Evolutionary conservation across 1,139 yeast species (phyloP), one percentile per base, ranked within the genome.

Genomic region (Yamadazyma trypodendri): DNA sequence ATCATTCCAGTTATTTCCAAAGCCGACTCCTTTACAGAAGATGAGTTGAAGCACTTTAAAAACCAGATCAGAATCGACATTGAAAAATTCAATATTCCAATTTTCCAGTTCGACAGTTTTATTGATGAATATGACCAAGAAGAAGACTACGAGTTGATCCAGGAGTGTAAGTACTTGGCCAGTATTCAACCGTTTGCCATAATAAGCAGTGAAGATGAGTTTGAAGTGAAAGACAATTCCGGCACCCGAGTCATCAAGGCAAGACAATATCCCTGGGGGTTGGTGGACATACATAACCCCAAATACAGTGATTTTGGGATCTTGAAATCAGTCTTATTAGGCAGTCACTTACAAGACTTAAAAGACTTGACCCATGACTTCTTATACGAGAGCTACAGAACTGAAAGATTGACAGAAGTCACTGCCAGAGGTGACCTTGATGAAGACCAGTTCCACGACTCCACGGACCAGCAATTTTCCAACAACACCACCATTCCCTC

Each of bases 181-280:
- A 74, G 77, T 22, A 65, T 83, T 50, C 75, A 88, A 45, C 98
- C 98, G 18, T 92, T 92, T 68, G 92, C 97, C 1, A 73, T 90
- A 27, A 83, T 90, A 49, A 85, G 96, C 6, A 83, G 95, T 2
- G 80, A 77, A 54, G 64, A 61, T 17, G 70, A 70, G 27, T 67
- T 60, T 44, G 83, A 78, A 49, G 58, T 69, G 32, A 58, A 53
- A 35, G 89, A 83, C 50, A 61, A 74, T 11, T 72, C 80, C 16
- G 92, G 90, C 9, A 70, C 74, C 44, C 58, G 50, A 33, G 58
- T 72, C 34, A 75, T 84, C 32, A 79, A 90, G 46, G 96, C 88
- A 6, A 78, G 98, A 59, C 77, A 81, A 58, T 92, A 90, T 58
- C 96, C 97, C 14, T 92, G 98, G 97, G 97, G 97, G 0, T 62